A percentile compares a stretch with the other conserved stretches of the same genome.
Conservation (phyloP, 2,329 filamentous ascomycete species). For the Trichoderma sp. region DNA sequence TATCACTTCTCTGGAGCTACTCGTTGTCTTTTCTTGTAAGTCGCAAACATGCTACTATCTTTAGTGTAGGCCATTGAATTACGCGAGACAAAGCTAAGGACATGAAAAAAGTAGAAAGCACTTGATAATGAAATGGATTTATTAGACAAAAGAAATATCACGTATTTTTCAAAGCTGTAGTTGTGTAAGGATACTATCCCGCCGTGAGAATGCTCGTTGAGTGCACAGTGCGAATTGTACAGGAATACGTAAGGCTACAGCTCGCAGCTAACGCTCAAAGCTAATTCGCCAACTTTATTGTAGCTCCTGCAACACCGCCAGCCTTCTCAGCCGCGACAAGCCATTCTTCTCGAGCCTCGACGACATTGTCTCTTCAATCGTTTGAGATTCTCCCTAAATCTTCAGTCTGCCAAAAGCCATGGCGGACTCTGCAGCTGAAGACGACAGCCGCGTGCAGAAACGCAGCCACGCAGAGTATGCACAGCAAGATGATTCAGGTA, state of each 20-base stretch:
- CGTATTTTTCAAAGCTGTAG: not conserved
- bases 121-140: not conserved
- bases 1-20: not conserved
- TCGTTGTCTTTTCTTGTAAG: not conserved
- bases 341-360: not conserved
- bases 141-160: not conserved
- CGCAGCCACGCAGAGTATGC: constrained; percentile 59
- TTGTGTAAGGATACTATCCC: not conserved
- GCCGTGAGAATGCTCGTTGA: fast-evolving
- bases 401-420: constrained; percentile 1
- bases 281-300: constrained; percentile 5
- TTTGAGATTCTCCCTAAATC: not conserved
- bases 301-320: constrained; percentile 3
- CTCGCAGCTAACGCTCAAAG: not conserved
- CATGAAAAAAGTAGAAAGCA: not conserved
- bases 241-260: constrained; percentile 11
- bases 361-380: not conserved
- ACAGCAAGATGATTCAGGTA: constrained; percentile 48
- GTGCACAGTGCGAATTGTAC: constrained; percentile 1
- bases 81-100: not conserved
- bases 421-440: constrained; percentile 34
- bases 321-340: constrained; percentile 23
- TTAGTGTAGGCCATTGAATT: not conserved
- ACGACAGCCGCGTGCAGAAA: constrained; percentile 43
- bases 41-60: not conserved